Evolutionary conservation across 345 rosid genomes (phyloP).

Genomic region (Pugionium cornutum): DNA sequence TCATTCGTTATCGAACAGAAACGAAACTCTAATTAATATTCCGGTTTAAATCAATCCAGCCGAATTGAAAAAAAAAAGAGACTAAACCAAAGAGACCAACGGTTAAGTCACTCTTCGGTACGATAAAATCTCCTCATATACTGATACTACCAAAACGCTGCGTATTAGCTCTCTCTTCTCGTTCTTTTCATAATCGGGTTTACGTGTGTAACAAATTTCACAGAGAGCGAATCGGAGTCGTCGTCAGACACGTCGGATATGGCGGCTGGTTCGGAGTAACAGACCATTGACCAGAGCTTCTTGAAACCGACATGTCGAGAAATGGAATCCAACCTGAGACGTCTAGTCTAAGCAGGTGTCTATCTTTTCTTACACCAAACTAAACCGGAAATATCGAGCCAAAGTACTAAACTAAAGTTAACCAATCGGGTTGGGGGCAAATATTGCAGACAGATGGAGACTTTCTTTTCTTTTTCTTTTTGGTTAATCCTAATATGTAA

Average conservation of each 20-base stretch:
- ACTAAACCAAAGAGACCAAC: slow-evolving; percentile 67
- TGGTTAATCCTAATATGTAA: not conserved
- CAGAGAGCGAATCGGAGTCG: slow-evolving; percentile 57
- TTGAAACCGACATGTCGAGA: slow-evolving; percentile 48
- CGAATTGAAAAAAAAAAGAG: slow-evolving; percentile 73
- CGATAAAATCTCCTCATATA: not conserved
- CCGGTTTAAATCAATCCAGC: slow-evolving; percentile 40
- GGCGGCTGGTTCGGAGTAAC: slow-evolving; percentile 28
- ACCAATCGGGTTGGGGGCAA: not conserved
- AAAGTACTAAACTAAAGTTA: not conserved
- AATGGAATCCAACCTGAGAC: slow-evolving; percentile 44
- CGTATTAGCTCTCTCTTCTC: not conserved
- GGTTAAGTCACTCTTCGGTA: slow-evolving; percentile 80
- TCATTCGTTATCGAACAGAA: not conserved
- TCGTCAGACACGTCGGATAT: slow-evolving; percentile 46
- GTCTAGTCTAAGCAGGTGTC: slow-evolving; percentile 24
- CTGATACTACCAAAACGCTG: not conserved
- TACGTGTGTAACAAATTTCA: slow-evolving; percentile 1
- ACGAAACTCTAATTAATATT: not conserved
- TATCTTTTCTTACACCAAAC: not conserved
- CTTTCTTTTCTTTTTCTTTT: not conserved
- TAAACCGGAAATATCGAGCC: slow-evolving; percentile 1
- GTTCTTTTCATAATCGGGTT: not conserved
- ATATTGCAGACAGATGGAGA: not conserved
- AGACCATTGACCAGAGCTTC: slow-evolving; percentile 50